Evolutionary conservation across 2,329 filamentous ascomycete species (phyloP).

Genomic region (Zymoseptoria crescenta): DNA sequence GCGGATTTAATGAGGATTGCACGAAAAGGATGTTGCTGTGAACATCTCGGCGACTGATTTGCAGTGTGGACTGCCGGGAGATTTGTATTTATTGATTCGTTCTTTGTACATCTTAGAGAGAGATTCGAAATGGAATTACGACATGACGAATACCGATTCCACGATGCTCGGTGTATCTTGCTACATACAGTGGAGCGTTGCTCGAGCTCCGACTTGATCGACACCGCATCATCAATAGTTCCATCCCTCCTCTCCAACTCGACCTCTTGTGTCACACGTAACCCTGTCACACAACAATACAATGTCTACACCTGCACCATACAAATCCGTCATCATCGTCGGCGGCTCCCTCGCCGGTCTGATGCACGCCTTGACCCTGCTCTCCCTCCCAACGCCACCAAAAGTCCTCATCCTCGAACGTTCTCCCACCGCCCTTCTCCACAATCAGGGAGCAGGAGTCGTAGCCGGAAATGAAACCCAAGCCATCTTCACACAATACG

Average conservation of each 20-base stretch:
- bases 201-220: neutral
- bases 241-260: neutral
- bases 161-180: neutral
- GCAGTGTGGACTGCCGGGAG: too few relatives aligned
- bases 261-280: too few relatives aligned
- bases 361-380: constrained; percentile 22
- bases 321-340: constrained; percentile 22
- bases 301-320: neutral
- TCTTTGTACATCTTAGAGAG: neutral
- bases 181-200: neutral
- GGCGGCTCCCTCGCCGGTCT: constrained; percentile 27
- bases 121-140: neutral
- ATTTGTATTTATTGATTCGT: neutral
- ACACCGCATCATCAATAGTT: neutral
- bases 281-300: neutral
- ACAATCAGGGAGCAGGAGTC: constrained; percentile 44
- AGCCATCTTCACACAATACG: constrained; percentile 37
- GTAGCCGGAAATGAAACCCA: constrained; percentile 40
- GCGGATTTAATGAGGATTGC: neutral
- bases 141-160: too few relatives aligned
- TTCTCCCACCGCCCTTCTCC: constrained; percentile 35
- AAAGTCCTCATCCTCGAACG: constrained; percentile 35
- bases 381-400: constrained; percentile 18
- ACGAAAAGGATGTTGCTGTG: neutral
- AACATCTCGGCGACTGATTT: neutral